Percentiles rank a stretch among this genome's conserved stretches.
Conservation (phyloP, 208 protist genomes). For the Endotrypanum monterogeii region DNA sequence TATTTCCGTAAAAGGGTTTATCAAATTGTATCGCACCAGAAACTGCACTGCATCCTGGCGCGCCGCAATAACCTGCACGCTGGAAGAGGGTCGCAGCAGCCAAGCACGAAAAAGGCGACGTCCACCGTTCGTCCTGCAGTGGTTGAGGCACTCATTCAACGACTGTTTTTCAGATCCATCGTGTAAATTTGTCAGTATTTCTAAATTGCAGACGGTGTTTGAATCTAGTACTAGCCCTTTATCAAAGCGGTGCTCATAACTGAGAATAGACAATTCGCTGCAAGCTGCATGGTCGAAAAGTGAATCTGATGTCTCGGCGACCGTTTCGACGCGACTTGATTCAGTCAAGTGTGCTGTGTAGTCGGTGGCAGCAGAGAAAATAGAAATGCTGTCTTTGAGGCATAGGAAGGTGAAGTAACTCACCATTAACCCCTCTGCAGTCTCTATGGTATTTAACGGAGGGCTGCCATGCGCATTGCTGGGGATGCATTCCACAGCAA, state of each 20-base stretch:
- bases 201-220: conserved; percentile 71
- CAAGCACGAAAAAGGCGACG: conserved; percentile 80
- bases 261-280: conserved; percentile 25
- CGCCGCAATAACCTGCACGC: conserved; percentile 50
- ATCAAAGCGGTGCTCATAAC: conserved; percentile 60
- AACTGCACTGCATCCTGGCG: conserved; percentile 71
- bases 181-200: conserved; percentile 80
- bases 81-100: conserved; percentile 79
- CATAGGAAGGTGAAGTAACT: conserved; percentile 57
- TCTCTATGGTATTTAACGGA: neutral
- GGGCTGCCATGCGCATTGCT: neutral
- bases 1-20: conserved; percentile 11
- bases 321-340: neutral
- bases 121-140: conserved; percentile 77
- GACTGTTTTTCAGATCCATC: conserved; percentile 73
- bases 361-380: conserved; percentile 46
- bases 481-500: conserved; percentile 42
- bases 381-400: conserved; percentile 32
- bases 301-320: neutral
- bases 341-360: conserved; percentile 57
- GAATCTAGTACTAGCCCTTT: conserved; percentile 74
- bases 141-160: conserved; percentile 69
- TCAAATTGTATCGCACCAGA: conserved; percentile 35
- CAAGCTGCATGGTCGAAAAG: too few relatives aligned
- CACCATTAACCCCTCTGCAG: conserved; percentile 38